Base-by-base conservation (phyloP, 305 asterid species). In the Fraxinus nigra region DNA sequence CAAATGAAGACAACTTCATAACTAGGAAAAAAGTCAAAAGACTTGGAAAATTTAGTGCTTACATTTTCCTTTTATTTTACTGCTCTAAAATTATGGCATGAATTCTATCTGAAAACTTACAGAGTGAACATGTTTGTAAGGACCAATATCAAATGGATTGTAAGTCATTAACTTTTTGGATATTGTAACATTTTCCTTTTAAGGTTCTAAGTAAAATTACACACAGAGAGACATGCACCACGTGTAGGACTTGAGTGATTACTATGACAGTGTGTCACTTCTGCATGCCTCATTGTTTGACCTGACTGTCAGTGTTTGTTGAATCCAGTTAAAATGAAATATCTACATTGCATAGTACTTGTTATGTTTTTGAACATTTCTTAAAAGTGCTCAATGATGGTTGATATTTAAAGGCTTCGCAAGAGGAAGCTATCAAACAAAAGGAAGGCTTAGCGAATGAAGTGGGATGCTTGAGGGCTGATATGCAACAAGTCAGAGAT, bases 401-500 rank as follows among this genome's bases (percentile, higher is more conserved):
- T 75, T 85, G 80, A 76, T 63, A n/a, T 56, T 83, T 28, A 26
- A 84, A 97, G 99, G 85, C 83, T 78, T 77, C 87, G 34, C 97
- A 92, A 90, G 98, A 91, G 65, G 98, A 97, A 82, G 90, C 91
- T 26, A 75, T 86, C 81, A 93, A 86, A 84, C 95, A 90, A 87
- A 97, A 93, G 86, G 97, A 97, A 85, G 83, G 89, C 43, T 79
- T 97, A 85, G 89, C 85, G n/a, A 88, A 79, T 86, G 98, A 97
- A 89, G 92, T 92, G 72, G 85, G 88, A 82, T 82, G 92, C 84
- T 85, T 96, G 86, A 90, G 97, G 78, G 84, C 85, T 56, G 99
- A 96, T 79, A 63, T 94, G 80, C 97, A 90, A 78, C 95, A 89
- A 92, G 91, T 91, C 78, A 91, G 98, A 83, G 98, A 91, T 67